A percentile compares a stretch with the other conserved stretches of the same genome.
phyloP scores from a whole-genome alignment of 2,329 filamentous ascomycete genomes.

The Cadophora sp. region DNA sequence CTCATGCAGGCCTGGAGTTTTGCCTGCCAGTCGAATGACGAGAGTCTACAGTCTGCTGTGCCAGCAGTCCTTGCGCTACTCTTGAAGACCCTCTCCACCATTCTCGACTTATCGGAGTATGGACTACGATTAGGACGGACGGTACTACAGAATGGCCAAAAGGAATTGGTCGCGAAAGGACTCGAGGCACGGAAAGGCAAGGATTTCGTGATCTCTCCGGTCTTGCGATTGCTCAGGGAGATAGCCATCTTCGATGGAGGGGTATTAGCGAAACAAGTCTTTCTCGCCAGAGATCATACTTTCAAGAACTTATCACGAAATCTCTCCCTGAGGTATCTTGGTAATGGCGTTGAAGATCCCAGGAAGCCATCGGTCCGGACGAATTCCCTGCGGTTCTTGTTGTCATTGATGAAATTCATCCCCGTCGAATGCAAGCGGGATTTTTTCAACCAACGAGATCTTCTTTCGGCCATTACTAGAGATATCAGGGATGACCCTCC shows the following conservation, averaged over 20 bases:
- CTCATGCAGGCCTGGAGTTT: slow-evolving; percentile 90
- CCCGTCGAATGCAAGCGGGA: slow-evolving; percentile 80
- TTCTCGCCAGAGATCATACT: slow-evolving; percentile 78
- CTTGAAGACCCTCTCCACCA: slow-evolving; percentile 76
- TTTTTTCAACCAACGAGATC: slow-evolving; percentile 75
- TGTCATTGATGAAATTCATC: slow-evolving; percentile 81
- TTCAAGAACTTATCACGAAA: slow-evolving; percentile 83
- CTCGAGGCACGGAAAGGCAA: slow-evolving; percentile 82
- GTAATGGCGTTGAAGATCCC: slow-evolving; percentile 66
- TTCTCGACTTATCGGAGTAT: slow-evolving; percentile 76
- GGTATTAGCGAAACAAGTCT: slow-evolving; percentile 76
- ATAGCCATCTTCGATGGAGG: slow-evolving; percentile 88
- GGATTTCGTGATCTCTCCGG: slow-evolving; percentile 88
- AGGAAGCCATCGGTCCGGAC: slow-evolving; percentile 81
- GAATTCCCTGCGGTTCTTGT: slow-evolving; percentile 80
- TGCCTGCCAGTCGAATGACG: slow-evolving; percentile 79
- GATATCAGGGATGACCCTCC: slow-evolving; percentile 80
- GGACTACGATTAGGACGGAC: slow-evolving; percentile 82
- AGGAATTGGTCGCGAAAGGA: slow-evolving; percentile 80
- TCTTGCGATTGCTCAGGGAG: slow-evolving; percentile 84
- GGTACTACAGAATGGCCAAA: slow-evolving; percentile 79
- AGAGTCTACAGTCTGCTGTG: slow-evolving; percentile 80
- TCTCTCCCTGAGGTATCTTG: slow-evolving; percentile 70
- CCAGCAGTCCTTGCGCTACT: slow-evolving; percentile 83
- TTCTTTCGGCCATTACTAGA: slow-evolving; percentile 75